Evolutionary conservation across 1,284 basidiomycete genomes (phyloP).

Genomic region (Leccinum solheimii): DNA sequence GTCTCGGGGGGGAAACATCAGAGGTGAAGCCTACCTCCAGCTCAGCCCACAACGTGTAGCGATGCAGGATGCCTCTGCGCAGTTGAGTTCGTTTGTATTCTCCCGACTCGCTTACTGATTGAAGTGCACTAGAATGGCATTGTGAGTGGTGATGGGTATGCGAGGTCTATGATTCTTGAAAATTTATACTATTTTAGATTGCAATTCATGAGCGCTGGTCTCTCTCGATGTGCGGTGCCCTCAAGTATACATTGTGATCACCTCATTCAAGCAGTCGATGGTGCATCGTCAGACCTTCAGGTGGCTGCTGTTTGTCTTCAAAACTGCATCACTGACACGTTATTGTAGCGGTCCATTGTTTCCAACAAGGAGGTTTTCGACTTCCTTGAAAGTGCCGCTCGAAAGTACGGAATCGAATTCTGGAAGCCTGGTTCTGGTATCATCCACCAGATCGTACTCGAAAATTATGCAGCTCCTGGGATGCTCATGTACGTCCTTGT

Average conservation of each 20-base stretch:
- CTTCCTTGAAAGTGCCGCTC: constrained; percentile 92
- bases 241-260: constrained; percentile 96
- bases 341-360: constrained; percentile 71
- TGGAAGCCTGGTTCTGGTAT: constrained; percentile 96
- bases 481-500: constrained; percentile 68
- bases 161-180: neutral
- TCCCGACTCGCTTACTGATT: constrained; percentile 15
- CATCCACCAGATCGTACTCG: constrained; percentile 98
- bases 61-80: constrained; percentile 99
- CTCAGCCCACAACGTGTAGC: constrained; percentile 92
- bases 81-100: constrained; percentile 54
- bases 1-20: constrained; percentile 63
- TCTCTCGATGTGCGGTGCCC: constrained; percentile 83
- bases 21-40: constrained; percentile 91
- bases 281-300: constrained; percentile 82
- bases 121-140: constrained; percentile 61
- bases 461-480: constrained; percentile 93
- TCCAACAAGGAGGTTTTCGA: constrained; percentile 98
- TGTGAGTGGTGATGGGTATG: constrained; percentile 46
- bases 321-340: constrained; percentile 4
- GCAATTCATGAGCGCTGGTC: constrained; percentile 98
- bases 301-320: constrained; percentile 38
- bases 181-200: constrained; percentile 52
- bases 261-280: constrained; percentile 87
- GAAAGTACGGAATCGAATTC: constrained; percentile 95